Conservation (phyloP, 164 flowering plant genomes). For the Vitis rupestris region DNA sequence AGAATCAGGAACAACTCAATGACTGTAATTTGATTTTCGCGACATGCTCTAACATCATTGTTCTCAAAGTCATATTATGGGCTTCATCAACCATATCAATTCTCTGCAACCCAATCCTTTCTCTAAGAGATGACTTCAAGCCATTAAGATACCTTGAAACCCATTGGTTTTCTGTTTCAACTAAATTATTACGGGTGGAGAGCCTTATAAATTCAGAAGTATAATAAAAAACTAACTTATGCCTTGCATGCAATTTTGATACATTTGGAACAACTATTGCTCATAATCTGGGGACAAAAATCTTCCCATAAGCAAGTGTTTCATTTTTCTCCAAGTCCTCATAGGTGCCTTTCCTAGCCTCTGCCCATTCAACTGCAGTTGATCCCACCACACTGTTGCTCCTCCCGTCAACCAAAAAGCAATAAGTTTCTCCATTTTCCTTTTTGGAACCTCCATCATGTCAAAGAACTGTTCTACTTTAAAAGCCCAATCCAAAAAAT, state of each 20-base stretch:
- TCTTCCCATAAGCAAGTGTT: background rate
- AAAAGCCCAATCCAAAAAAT: conserved; percentile 1
- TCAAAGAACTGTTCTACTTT: conserved; percentile 7
- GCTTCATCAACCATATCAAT: background rate
- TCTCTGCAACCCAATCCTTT: too few species aligned
- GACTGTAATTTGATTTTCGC: too few species aligned
- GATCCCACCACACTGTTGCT: conserved; percentile 10
- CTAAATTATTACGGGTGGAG: background rate
- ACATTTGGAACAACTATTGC: background rate
- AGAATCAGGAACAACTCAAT: too few species aligned
- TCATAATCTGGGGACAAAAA: conserved; percentile 13
- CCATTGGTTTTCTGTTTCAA: background rate
- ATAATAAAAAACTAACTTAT: background rate
- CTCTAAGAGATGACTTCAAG: too few species aligned
- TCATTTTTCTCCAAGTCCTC: background rate
- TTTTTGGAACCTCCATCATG: background rate
- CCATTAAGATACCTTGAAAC: too few species aligned
- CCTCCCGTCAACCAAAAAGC: conserved; percentile 5
- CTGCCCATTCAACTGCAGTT: background rate
- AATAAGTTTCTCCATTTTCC: background rate
- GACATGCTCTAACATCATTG: background rate
- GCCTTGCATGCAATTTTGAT: conserved; percentile 3
- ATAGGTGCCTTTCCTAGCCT: background rate
- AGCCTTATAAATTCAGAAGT: background rate
- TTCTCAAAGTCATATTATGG: background rate